A percentile compares a stretch with the other conserved stretches of the same genome.
Evolutionary conservation across 2,329 filamentous ascomycete species (phyloP).

Genomic region (Pyrenochaeta sp.): DNA sequence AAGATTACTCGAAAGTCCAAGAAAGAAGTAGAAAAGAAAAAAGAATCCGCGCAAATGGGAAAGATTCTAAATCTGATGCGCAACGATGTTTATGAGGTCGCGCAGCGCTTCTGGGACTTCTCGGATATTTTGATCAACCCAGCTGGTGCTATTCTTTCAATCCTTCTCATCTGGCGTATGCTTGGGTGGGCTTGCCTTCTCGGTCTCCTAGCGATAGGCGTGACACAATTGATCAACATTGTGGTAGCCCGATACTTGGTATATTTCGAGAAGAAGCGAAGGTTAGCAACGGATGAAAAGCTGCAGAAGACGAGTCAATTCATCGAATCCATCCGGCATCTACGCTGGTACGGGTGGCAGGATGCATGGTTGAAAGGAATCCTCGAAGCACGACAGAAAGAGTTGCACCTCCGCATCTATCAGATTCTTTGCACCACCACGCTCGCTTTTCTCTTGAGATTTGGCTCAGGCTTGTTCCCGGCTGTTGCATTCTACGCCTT

Average conservation of each 20-base stretch:
- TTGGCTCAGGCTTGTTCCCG: conserved; percentile 78
- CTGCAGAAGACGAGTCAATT: conserved; percentile 85
- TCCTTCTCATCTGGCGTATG: conserved; percentile 76
- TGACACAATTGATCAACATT: conserved; percentile 74
- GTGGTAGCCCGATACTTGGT: conserved; percentile 72
- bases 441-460: conserved; percentile 73
- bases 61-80: conserved; percentile 91
- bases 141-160: conserved; percentile 75
- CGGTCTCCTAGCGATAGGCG: conserved; percentile 72
- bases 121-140: conserved; percentile 78
- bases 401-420: conserved; percentile 70
- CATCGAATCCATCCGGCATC: conserved; percentile 82
- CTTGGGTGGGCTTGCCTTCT: conserved; percentile 81
- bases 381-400: conserved; percentile 70
- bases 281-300: conserved; percentile 76
- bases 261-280: conserved; percentile 72
- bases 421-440: conserved; percentile 68
- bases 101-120: conserved; percentile 89
- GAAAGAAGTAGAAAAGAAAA: conserved; percentile 42
- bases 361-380: conserved; percentile 75
- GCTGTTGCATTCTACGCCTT: conserved; percentile 84
- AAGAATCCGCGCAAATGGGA: conserved; percentile 78
- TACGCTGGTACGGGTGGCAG: conserved; percentile 86
- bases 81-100: conserved; percentile 80
- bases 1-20: conserved; percentile 25